A percentile compares a stretch with the other conserved stretches of the same genome.
These are phyloP conservation scores for Nicotiana noctiflora DNA, from an alignment of 257 asterid species.

Conservation along the genomic window DNA sequence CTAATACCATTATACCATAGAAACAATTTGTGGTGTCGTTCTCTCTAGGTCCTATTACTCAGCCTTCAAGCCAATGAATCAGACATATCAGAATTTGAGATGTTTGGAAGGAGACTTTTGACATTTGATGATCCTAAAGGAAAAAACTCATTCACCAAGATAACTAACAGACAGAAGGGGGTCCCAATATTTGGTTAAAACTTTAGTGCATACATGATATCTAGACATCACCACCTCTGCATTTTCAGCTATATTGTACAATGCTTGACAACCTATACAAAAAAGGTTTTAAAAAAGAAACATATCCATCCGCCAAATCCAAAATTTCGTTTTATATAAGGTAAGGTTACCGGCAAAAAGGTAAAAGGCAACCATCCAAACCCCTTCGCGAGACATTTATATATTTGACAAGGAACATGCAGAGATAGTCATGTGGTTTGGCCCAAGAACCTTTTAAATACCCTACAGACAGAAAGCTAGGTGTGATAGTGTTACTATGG, in stretches of 20 bases:
- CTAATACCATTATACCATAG: neutral
- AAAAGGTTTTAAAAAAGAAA: neutral
- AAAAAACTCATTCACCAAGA: neutral
- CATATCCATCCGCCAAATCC: conserved; percentile 3
- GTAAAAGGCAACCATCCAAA: neutral
- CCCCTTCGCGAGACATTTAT: neutral
- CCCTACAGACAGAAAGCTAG: neutral
- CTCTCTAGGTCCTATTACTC: neutral
- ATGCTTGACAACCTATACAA: conserved; percentile 14
- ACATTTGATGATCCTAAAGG: neutral
- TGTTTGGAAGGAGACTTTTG: neutral
- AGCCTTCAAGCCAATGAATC: neutral
- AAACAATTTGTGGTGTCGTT: neutral
- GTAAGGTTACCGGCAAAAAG: conserved; percentile 4
- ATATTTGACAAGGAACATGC: neutral
- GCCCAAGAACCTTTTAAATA: neutral
- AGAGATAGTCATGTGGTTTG: neutral
- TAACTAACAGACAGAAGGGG: neutral
- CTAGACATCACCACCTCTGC: conserved; percentile 10
- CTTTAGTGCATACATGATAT: conserved; percentile 1
- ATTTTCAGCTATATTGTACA: conserved; percentile 16
- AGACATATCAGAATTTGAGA: neutral
- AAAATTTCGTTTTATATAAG: neutral
- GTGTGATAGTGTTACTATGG: conserved; percentile 22
- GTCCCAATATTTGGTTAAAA: neutral